A percentile compares a stretch with the other conserved stretches of the same genome.
These are phyloP conservation scores for Pyrus pyrifolia DNA, from an alignment of 306 rosid genomes.

Conservation along the genomic window DNA sequence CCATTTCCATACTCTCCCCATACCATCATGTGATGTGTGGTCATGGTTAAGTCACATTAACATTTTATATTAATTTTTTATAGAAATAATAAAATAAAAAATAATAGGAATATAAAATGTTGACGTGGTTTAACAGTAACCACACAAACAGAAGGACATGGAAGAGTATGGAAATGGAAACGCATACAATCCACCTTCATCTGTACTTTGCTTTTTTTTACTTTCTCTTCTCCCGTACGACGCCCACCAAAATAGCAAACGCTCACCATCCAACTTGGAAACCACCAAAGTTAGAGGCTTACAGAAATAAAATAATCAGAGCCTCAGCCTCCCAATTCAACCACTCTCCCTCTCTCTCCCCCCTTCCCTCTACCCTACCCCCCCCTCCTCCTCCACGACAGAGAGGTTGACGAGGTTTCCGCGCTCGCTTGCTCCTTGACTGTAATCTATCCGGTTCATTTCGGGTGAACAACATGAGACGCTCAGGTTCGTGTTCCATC, in stretches of 20 bases:
- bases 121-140: too few relatives aligned
- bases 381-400: neutral
- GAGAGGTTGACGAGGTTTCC: slow-evolving; percentile 1
- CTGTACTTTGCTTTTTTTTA: neutral
- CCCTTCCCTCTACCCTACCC: too few relatives aligned
- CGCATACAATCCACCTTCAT: too few relatives aligned
- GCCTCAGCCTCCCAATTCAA: neutral
- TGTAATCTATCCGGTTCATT: neutral
- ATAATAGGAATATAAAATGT: too few relatives aligned
- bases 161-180: too few relatives aligned
- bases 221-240: neutral
- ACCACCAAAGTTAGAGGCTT: neutral
- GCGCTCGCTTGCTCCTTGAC: slow-evolving; percentile 3
- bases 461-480: slow-evolving; percentile 60
- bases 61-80: too few relatives aligned
- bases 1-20: too few relatives aligned
- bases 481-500: slow-evolving; percentile 33
- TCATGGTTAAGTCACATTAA: too few relatives aligned
- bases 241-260: neutral
- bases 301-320: neutral
- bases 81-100: too few relatives aligned
- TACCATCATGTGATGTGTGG: too few relatives aligned
- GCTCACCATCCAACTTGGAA: neutral
- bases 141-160: too few relatives aligned
- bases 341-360: neutral